Percentiles rank a stretch among this genome's conserved stretches.
These are phyloP conservation scores for Carex parvula DNA, from an alignment of 176 grass and related monocot species.

Conservation along the genomic window DNA sequence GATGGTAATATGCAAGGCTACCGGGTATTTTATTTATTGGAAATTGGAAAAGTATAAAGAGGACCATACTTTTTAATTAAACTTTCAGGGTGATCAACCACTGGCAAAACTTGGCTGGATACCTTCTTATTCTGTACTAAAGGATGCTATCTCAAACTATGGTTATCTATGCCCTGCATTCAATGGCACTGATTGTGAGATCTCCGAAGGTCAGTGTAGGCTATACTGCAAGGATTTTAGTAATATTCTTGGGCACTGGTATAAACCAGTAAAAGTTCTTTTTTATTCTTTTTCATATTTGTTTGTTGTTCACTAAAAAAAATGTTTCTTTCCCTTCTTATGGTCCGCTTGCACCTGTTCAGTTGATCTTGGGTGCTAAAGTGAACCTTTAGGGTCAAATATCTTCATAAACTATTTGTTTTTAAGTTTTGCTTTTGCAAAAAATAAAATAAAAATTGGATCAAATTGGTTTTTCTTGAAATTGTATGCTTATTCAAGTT, in stretches of 20 bases:
- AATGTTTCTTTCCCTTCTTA: background rate
- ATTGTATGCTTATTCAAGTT: background rate
- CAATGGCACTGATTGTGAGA: background rate
- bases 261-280: background rate
- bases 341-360: background rate
- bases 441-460: background rate
- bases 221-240: background rate
- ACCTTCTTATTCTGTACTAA: slow-evolving; percentile 63
- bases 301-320: background rate
- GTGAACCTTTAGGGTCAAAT: background rate
- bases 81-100: slow-evolving; percentile 52
- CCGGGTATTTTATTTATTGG: background rate
- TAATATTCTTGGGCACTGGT: background rate
- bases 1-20: background rate
- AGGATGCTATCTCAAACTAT: slow-evolving; percentile 56
- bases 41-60: background rate
- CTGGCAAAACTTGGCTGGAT: slow-evolving; percentile 50
- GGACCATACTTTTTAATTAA: background rate
- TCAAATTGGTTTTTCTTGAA: background rate
- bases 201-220: slow-evolving; percentile 33
- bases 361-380: background rate
- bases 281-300: background rate
- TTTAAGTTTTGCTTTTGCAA: too few species aligned
- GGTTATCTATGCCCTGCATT: slow-evolving; percentile 42
- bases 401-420: background rate